phyloP scores from a whole-genome alignment of 2,329 filamentous ascomycete species.

The Xylaria hypoxylon region DNA sequence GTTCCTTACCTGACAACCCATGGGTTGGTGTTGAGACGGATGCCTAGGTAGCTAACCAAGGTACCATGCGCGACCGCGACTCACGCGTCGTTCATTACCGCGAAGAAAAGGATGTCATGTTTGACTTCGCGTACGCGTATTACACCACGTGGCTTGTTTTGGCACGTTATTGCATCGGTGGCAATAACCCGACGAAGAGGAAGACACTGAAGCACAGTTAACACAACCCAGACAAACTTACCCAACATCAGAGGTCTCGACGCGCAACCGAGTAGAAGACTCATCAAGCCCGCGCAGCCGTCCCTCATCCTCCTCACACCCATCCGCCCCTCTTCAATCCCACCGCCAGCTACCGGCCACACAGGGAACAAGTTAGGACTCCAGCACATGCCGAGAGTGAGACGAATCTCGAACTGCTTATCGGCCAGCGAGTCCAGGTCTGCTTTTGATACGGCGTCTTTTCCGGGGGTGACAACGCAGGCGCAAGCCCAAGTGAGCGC shows the following conservation, averaged over 20 bases:
- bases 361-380: conserved; percentile 19
- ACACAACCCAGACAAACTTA: neutral
- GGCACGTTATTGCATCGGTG: too few relatives aligned
- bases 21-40: neutral
- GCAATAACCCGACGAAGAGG: neutral
- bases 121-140: neutral
- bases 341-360: conserved; percentile 8
- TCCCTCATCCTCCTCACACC: neutral
- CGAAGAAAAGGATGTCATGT: neutral
- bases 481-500: conserved; percentile 1
- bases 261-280: neutral
- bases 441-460: conserved; percentile 14
- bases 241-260: neutral
- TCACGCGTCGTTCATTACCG: neutral
- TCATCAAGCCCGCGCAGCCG: neutral
- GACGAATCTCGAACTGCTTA: neutral
- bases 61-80: neutral
- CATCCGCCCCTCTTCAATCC: neutral
- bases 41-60: neutral
- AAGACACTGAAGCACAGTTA: neutral
- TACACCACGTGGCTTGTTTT: too few relatives aligned
- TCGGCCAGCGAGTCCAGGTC: conserved; percentile 4
- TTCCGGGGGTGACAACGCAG: neutral
- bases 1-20: neutral
- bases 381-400: conserved; percentile 5